Conservation (phyloP, 2,329 filamentous ascomycete genomes). For the Rutstroemia sp. region DNA sequence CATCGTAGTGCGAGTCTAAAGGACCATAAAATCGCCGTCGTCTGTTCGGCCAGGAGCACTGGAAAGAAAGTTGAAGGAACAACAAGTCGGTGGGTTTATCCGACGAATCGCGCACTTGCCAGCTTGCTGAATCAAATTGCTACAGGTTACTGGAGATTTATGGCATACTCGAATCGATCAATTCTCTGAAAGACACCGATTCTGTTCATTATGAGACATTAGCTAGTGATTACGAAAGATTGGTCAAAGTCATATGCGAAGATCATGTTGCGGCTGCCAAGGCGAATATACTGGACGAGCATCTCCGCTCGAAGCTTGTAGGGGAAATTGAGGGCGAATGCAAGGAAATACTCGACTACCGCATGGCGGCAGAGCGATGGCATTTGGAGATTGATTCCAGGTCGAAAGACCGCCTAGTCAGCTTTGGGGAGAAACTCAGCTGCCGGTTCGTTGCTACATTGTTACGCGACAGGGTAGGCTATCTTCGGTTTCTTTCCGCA, state of each 20-base stretch:
- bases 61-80: slow-evolving; percentile 93
- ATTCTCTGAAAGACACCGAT: slow-evolving; percentile 44
- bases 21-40: slow-evolving; percentile 74
- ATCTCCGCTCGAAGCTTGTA: slow-evolving; percentile 51
- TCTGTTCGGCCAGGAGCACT: slow-evolving; percentile 91
- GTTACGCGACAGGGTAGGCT: slow-evolving; percentile 60
- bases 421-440: slow-evolving; percentile 92
- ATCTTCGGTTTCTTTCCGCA: background rate
- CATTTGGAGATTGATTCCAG: slow-evolving; percentile 70
- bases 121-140: background rate
- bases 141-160: slow-evolving; percentile 48
- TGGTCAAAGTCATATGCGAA: slow-evolving; percentile 73
- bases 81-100: slow-evolving; percentile 71
- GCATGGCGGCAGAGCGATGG: slow-evolving; percentile 55
- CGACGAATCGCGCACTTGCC: background rate
- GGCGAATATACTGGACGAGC: slow-evolving; percentile 49
- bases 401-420: slow-evolving; percentile 82
- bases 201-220: slow-evolving; percentile 43
- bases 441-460: slow-evolving; percentile 85
- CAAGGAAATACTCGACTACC: slow-evolving; percentile 68
- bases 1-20: slow-evolving; percentile 49
- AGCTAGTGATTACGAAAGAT: slow-evolving; percentile 57
- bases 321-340: slow-evolving; percentile 71
- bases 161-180: slow-evolving; percentile 47
- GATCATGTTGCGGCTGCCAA: slow-evolving; percentile 74